Percentiles rank a stretch among this genome's conserved stretches.
Conservation (phyloP, 768 basidiomycete genomes). For the Epithele typhae region DNA sequence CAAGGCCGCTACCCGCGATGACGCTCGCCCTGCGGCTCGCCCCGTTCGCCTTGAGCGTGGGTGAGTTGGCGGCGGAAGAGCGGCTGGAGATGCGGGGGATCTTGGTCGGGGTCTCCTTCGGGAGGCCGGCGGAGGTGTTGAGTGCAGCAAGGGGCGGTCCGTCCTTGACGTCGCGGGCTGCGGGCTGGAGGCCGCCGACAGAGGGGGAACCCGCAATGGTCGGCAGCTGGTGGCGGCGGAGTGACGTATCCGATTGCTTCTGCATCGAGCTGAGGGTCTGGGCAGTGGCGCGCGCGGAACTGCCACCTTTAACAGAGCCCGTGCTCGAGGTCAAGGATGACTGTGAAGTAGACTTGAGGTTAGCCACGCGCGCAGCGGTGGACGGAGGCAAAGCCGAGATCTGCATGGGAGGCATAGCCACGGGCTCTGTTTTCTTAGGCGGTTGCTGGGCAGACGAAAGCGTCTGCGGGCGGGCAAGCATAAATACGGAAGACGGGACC, state of each 20-base stretch:
- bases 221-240: constrained; percentile 72
- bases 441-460: constrained; percentile 65
- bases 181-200: constrained; percentile 56
- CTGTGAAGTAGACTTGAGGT: constrained; percentile 55
- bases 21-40: constrained; percentile 65
- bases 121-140: constrained; percentile 47
- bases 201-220: constrained; percentile 95
- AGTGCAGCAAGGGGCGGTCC: constrained; percentile 47
- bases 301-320: constrained; percentile 41
- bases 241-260: constrained; percentile 79
- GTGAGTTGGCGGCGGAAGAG: constrained; percentile 70
- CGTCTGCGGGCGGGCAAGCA: constrained; percentile 47
- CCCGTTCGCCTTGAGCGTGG: constrained; percentile 50
- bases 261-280: constrained; percentile 86
- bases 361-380: constrained; percentile 83
- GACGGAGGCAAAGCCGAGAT: constrained; percentile 77
- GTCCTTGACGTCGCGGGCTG: constrained; percentile 55
- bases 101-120: constrained; percentile 88
- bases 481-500: background rate
- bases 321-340: constrained; percentile 41
- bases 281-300: constrained; percentile 67
- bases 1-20: constrained; percentile 35
- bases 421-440: constrained; percentile 63
- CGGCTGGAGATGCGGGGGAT: constrained; percentile 91
- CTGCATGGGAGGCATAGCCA: constrained; percentile 85